Conservation (phyloP, 164 flowering plant genomes). For the Sextonia rubra region DNA sequence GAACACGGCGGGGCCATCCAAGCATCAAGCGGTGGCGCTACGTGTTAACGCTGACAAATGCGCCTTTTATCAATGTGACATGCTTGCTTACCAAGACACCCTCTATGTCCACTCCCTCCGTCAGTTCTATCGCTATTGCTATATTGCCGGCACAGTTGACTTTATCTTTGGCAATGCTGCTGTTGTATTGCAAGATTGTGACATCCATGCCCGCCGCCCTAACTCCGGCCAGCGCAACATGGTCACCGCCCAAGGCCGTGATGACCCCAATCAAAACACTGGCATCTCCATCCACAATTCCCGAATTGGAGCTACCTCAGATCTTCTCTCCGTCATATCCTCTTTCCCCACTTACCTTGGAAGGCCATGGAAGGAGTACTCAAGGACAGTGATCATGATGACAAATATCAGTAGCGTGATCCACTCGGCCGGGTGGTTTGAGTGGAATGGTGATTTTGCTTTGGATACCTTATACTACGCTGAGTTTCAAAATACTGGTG, state of each 20-base stretch:
- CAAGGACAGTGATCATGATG: constrained; percentile 2
- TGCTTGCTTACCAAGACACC: too few relatives aligned
- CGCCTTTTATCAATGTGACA: too few relatives aligned
- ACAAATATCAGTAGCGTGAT: constrained; percentile 13
- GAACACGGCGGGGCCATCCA: too few relatives aligned
- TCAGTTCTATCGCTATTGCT: too few relatives aligned
- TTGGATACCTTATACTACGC: constrained; percentile 21
- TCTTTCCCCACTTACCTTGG: constrained; percentile 14
- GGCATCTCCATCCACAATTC: constrained; percentile 54
- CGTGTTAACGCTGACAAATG: too few relatives aligned
- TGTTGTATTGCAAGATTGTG: too few relatives aligned
- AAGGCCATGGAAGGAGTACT: constrained; percentile 19
- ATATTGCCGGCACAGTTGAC: too few relatives aligned
- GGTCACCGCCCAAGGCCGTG: constrained; percentile 17
- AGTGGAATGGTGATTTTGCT: constrained; percentile 16
- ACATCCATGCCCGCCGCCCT: too few relatives aligned
- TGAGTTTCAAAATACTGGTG: constrained; percentile 21
- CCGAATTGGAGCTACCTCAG: constrained; percentile 35
- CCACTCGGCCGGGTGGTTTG: constrained; percentile 18
- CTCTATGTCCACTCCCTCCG: too few relatives aligned
- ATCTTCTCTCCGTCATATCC: constrained; percentile 16
- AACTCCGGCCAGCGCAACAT: constrained; percentile 17
- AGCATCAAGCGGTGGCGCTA: too few relatives aligned
- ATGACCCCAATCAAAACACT: constrained; percentile 46
- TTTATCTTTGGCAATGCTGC: too few relatives aligned